Percentiles rank a stretch among this genome's conserved stretches.
phyloP scores from a whole-genome alignment of 202 grass and related monocot genomes.

The Zizania palustris region DNA sequence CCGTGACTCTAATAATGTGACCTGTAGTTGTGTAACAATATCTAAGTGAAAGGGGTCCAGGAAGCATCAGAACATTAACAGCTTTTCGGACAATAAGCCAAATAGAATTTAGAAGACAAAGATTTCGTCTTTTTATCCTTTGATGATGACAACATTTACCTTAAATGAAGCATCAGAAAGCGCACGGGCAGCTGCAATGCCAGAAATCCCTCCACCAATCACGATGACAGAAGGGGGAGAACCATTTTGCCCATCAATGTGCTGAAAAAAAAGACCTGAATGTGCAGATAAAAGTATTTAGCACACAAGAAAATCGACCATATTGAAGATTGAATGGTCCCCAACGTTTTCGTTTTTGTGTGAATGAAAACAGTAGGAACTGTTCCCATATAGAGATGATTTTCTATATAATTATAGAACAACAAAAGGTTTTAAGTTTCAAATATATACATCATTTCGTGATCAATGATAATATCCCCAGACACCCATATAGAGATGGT shows the following conservation, averaged over 20 bases:
- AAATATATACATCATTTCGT: too few relatives aligned
- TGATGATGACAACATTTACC: constrained; percentile 44
- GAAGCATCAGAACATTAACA: constrained; percentile 22
- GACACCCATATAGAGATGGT: too few relatives aligned
- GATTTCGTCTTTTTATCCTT: not conserved
- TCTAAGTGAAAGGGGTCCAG: constrained; percentile 23
- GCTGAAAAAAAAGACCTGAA: constrained; percentile 67
- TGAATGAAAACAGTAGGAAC: not conserved
- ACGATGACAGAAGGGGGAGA: constrained; percentile 89
- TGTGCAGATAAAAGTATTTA: not conserved
- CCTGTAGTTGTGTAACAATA: constrained; percentile 54
- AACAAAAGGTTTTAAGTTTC: too few relatives aligned
- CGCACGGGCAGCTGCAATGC: constrained; percentile 79
- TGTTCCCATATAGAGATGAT: too few relatives aligned
- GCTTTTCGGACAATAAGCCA: constrained; percentile 10
- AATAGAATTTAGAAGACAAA: not conserved
- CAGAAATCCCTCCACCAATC: constrained; percentile 96
- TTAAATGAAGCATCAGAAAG: constrained; percentile 89
- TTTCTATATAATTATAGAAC: too few relatives aligned
- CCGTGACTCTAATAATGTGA: constrained; percentile 84
- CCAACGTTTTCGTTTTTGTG: not conserved
- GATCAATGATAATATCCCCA: not conserved
- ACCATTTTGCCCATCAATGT: constrained; percentile 70
- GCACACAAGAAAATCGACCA: not conserved
- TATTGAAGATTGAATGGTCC: constrained; percentile 18